phyloP scores from a whole-genome alignment of 768 basidiomycete species.

The Termitomyces eurrhizus region DNA sequence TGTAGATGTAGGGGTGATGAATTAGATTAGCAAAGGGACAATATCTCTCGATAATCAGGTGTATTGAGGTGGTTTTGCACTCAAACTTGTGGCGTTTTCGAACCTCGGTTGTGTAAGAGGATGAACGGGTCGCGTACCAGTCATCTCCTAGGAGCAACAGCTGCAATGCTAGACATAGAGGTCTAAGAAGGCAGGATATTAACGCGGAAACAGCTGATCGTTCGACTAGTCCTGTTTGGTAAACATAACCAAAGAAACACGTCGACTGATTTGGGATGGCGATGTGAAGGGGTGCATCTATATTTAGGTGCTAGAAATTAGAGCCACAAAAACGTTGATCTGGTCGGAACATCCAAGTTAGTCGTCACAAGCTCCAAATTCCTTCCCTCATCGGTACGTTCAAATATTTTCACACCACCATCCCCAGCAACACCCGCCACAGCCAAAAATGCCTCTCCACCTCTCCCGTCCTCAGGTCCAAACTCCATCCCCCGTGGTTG shows the following conservation, averaged over 20 bases:
- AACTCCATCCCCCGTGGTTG: slow-evolving; percentile 68
- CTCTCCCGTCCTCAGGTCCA: slow-evolving; percentile 39
- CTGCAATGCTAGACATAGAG: too few species aligned
- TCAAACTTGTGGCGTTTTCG: too few species aligned
- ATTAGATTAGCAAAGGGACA: too few species aligned
- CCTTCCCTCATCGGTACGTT: slow-evolving; percentile 46
- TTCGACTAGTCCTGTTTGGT: too few species aligned
- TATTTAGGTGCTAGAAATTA: background rate
- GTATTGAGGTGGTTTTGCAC: too few species aligned
- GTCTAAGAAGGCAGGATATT: too few species aligned
- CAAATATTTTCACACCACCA: slow-evolving; percentile 51
- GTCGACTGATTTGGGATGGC: background rate
- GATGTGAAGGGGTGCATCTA: background rate
- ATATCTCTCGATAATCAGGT: too few species aligned
- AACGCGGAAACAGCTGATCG: too few species aligned
- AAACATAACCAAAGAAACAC: background rate
- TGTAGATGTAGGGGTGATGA: background rate
- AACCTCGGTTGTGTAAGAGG: too few species aligned
- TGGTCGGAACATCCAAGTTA: slow-evolving; percentile 46
- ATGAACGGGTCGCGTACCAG: too few species aligned
- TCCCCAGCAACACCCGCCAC: slow-evolving; percentile 51
- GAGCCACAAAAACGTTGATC: slow-evolving; percentile 52
- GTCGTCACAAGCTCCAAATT: slow-evolving; percentile 47
- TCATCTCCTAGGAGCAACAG: too few species aligned
- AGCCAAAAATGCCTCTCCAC: slow-evolving; percentile 48